phyloP scores from a whole-genome alignment of 352 stramenopile species.

The Peronospora farinosa region DNA sequence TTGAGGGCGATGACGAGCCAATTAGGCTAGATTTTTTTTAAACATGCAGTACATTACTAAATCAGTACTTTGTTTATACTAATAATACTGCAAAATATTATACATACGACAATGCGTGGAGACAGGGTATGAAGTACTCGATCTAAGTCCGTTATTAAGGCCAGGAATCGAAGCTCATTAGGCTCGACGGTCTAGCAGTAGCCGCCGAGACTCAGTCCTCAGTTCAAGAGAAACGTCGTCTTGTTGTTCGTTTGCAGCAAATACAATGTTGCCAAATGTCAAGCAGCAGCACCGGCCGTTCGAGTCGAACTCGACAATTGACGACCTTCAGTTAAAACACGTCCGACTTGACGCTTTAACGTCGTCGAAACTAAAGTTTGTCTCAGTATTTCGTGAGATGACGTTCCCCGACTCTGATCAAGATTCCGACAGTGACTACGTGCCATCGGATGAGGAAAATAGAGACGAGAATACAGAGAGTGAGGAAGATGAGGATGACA shows the following conservation, averaged over 20 bases:
- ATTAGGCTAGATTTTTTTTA: no score
- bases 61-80: no score
- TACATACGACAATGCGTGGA: no score
- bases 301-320: not conserved
- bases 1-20: no score
- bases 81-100: no score
- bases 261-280: not conserved
- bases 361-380: not conserved
- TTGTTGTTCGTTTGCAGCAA: not conserved
- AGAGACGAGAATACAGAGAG: constrained; percentile 14
- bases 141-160: no score
- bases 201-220: not conserved
- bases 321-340: constrained; percentile 7
- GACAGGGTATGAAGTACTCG: no score
- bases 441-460: constrained; percentile 25
- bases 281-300: constrained; percentile 11
- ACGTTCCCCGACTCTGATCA: constrained; percentile 20
- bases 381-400: constrained; percentile 18
- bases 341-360: not conserved
- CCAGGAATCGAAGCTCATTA: not conserved
- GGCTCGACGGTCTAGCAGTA: constrained; percentile 9
- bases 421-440: constrained; percentile 28
- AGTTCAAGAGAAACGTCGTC: constrained; percentile 20
- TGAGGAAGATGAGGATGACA: constrained; percentile 21
- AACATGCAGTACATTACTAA: not conserved